Percentiles rank a stretch among this genome's conserved stretches.
phyloP scores from a whole-genome alignment of 2,329 filamentous ascomycete species.

The Fusarium nematophilum region DNA sequence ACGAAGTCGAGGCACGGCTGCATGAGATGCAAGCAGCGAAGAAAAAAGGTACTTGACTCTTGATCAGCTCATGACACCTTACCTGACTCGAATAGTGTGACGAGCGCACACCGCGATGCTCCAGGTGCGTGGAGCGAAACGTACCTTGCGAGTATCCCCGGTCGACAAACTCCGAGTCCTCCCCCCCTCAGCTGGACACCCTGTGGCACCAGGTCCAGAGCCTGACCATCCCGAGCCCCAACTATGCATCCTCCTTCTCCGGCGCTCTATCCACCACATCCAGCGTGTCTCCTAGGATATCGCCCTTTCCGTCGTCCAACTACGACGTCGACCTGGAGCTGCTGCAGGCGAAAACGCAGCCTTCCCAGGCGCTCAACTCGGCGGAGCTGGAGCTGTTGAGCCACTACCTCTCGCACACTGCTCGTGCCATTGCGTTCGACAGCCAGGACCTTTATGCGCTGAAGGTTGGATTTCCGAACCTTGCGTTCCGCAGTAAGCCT shows the following conservation, averaged over 20 bases:
- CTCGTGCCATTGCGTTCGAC: constrained; percentile 50
- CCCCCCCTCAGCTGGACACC: neutral
- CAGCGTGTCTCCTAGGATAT: constrained; percentile 2
- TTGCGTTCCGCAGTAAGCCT: constrained; percentile 52
- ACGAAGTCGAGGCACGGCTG: constrained; percentile 41
- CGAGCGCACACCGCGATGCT: constrained; percentile 28
- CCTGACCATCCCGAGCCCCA: neutral
- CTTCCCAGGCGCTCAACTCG: constrained; percentile 25
- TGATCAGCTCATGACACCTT: fast-evolving
- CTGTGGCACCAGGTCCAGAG: neutral
- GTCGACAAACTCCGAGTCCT: neutral
- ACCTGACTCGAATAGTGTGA: constrained; percentile 27
- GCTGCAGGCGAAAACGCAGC: neutral
- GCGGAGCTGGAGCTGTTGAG: constrained; percentile 52
- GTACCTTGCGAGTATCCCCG: constrained; percentile 29
- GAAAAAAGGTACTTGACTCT: constrained; percentile 27
- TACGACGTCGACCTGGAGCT: neutral
- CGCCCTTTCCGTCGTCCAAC: constrained; percentile 7
- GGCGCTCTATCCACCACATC: neutral
- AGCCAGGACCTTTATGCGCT: constrained; percentile 53
- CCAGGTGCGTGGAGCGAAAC: constrained; percentile 24
- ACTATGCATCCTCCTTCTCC: neutral
- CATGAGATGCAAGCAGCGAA: constrained; percentile 35
- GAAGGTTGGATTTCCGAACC: constrained; percentile 55
- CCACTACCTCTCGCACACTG: constrained; percentile 57